phyloP scores from a whole-genome alignment of 352 stramenopile species.

The Pythium aristosporum region DNA sequence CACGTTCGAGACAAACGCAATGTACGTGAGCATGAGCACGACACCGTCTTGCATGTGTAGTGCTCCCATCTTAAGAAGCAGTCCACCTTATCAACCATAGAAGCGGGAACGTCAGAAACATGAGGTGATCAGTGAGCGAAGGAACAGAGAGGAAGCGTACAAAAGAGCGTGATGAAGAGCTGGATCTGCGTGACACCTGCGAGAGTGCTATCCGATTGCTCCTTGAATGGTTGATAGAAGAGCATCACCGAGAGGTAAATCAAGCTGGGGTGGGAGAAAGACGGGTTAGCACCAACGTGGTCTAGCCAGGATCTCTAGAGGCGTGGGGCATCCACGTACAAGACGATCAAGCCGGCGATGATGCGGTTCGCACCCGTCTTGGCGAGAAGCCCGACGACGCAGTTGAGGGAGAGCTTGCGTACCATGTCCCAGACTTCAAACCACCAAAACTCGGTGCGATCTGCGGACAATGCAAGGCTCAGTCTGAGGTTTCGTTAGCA shows the following conservation, averaged over 20 bases:
- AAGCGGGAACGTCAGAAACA: too few relatives aligned
- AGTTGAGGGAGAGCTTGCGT: slow-evolving; percentile 72
- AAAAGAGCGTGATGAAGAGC: slow-evolving; percentile 79
- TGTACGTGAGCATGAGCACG: slow-evolving; percentile 47
- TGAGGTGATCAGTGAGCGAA: not conserved
- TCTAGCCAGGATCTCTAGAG: not conserved
- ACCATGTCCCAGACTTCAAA: slow-evolving; percentile 79
- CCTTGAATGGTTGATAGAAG: slow-evolving; percentile 68
- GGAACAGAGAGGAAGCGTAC: slow-evolving; percentile 30
- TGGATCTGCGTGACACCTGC: slow-evolving; percentile 68
- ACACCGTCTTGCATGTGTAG: slow-evolving; percentile 46
- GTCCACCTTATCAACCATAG: slow-evolving; percentile 36
- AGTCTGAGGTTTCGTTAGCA: not conserved
- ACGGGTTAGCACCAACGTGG: too few relatives aligned
- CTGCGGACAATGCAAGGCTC: slow-evolving; percentile 20
- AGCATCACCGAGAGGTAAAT: slow-evolving; percentile 77
- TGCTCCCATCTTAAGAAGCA: slow-evolving; percentile 68
- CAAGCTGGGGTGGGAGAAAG: slow-evolving; percentile 32
- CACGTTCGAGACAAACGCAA: slow-evolving; percentile 52
- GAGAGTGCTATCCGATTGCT: slow-evolving; percentile 60
- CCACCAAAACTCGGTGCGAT: slow-evolving; percentile 67
- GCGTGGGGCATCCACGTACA: slow-evolving; percentile 37
- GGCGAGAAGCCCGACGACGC: slow-evolving; percentile 55
- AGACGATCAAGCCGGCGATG: slow-evolving; percentile 63
- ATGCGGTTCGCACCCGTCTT: slow-evolving; percentile 68